Base-by-base conservation (phyloP, 2,329 filamentous ascomycete genomes). In the Neofusicoccum laricinum region DNA sequence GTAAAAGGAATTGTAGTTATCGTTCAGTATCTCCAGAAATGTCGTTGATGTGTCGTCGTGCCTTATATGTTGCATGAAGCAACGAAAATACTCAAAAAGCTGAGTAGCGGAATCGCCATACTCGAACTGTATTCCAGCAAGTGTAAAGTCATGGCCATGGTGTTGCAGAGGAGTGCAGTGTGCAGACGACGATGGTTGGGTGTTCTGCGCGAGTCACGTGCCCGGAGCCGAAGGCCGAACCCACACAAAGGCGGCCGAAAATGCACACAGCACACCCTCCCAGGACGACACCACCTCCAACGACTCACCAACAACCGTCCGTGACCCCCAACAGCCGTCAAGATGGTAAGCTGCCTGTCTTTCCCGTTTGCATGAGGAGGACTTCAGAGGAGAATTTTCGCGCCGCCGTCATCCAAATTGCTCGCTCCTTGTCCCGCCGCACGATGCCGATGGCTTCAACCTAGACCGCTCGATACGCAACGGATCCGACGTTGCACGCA, bases 241-340 rank as follows among this genome's bases (percentile, higher is more conserved):
- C 66, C 68, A 30, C 69, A 70, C 72, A 73, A 71, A 73, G 70
- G 17, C 51, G 17, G 43, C 32, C 62, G 70, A 69, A 72, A 71
- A 70, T 70, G 67, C 45, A 58, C 19, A 38, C 61, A 61, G 58
- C 55, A 51, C 65, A 64, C 64, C 66, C 71, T 71, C 66, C 71
- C 74, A 68, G 73, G 74, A 67, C 70, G 62, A 64, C 62, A 64
- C 63, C 61, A 59, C 25, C 51, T 43, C 63, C 51, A 64, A 58
- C 63, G 63, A 64, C 63, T 59, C 71, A 70, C 73, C 72, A 71
- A 71, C 71, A 69, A 69, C 69, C 71, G 70, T 72, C 71, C 70
- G 63, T 66, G 68, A 73, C 71, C 73, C 71, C 71, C 71, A 71
- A 75, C 45, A 74, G 73, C 73, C 72, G 74, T 74, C 75, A 77